These are phyloP conservation scores for Lupinus albus DNA, from an alignment of 306 rosid genomes.

Conservation along the genomic window DNA sequence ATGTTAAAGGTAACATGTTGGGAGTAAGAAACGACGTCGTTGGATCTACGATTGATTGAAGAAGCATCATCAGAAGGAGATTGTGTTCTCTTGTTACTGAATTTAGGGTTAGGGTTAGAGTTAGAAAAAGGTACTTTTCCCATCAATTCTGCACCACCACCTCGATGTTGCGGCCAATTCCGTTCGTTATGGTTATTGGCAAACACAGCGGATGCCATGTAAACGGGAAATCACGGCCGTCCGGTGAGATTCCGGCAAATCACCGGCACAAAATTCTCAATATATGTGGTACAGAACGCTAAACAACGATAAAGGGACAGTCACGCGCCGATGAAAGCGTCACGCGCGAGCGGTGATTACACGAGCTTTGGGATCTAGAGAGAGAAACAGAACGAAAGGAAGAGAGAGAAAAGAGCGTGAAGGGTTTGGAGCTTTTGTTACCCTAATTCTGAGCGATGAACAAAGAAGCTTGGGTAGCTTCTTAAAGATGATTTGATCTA, in stretches of 20 bases:
- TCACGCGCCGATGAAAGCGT: constrained; percentile 39
- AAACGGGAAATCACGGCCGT: constrained; percentile 17
- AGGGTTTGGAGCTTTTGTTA: constrained; percentile 50
- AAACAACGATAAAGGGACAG: constrained; percentile 1
- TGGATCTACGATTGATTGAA: constrained; percentile 63
- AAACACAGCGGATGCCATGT: constrained; percentile 76
- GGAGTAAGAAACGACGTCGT: constrained; percentile 40
- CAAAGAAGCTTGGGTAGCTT: constrained; percentile 42
- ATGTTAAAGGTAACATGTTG: constrained; percentile 67
- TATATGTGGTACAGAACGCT: constrained; percentile 35
- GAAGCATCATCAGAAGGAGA: constrained; percentile 71
- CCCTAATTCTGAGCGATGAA: constrained; percentile 73
- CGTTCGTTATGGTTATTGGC: constrained; percentile 56
- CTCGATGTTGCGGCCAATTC: constrained; percentile 58
- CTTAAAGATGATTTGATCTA: constrained; percentile 74
- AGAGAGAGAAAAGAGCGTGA: background rate
- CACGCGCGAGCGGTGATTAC: no score
- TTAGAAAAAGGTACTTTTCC: constrained; percentile 66
- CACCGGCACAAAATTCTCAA: constrained; percentile 50
- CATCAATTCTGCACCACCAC: constrained; percentile 69
- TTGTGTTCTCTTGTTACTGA: constrained; percentile 55
- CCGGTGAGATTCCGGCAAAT: constrained; percentile 34
- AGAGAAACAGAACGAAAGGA: background rate
- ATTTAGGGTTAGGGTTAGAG: constrained; percentile 63
- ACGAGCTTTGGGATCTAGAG: background rate